Evolutionary conservation across 2,329 filamentous ascomycete genomes (phyloP).

Genomic region (Phyllosticta capitalensis): DNA sequence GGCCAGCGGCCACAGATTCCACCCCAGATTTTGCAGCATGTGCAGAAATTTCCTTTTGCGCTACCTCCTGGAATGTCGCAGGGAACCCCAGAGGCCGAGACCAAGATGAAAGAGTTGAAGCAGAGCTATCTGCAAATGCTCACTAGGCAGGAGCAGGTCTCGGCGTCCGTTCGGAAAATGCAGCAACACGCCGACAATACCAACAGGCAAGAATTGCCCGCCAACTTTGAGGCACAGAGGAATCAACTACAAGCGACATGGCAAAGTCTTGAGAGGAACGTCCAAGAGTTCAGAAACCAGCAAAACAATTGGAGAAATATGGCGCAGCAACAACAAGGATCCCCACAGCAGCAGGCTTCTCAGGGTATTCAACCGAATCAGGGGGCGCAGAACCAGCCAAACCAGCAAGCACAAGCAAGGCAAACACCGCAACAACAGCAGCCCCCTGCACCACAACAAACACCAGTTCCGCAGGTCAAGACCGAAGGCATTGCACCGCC

Average conservation of each 20-base stretch:
- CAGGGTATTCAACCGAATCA: slow-evolving; percentile 12
- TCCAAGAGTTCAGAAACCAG: slow-evolving; percentile 27
- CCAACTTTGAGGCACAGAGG: slow-evolving; percentile 21
- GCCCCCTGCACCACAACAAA: not conserved
- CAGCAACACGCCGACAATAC: slow-evolving; percentile 22
- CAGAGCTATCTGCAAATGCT: slow-evolving; percentile 27
- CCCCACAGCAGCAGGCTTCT: slow-evolving; percentile 12
- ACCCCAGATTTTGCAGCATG: slow-evolving; percentile 27
- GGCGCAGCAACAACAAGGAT: slow-evolving; percentile 14
- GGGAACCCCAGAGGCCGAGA: slow-evolving; percentile 27
- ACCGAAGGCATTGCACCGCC: slow-evolving; percentile 21
- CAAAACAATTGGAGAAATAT: slow-evolving; percentile 23
- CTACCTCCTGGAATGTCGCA: slow-evolving; percentile 21
- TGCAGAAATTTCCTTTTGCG: slow-evolving; percentile 25
- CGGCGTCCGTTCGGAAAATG: slow-evolving; percentile 19
- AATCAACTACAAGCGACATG: slow-evolving; percentile 23
- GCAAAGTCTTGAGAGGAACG: slow-evolving; percentile 20
- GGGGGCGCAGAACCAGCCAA: slow-evolving; percentile 11
- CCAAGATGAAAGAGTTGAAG: slow-evolving; percentile 27
- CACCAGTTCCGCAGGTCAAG: slow-evolving; percentile 26
- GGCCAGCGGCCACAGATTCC: slow-evolving; percentile 17
- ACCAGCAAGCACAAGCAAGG: slow-evolving; percentile 8
- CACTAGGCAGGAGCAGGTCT: slow-evolving; percentile 22
- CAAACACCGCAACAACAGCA: slow-evolving; percentile 16
- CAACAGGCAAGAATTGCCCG: slow-evolving; percentile 23